Conservation (phyloP, 345 rosid species). For the Corymbia maculata region DNA sequence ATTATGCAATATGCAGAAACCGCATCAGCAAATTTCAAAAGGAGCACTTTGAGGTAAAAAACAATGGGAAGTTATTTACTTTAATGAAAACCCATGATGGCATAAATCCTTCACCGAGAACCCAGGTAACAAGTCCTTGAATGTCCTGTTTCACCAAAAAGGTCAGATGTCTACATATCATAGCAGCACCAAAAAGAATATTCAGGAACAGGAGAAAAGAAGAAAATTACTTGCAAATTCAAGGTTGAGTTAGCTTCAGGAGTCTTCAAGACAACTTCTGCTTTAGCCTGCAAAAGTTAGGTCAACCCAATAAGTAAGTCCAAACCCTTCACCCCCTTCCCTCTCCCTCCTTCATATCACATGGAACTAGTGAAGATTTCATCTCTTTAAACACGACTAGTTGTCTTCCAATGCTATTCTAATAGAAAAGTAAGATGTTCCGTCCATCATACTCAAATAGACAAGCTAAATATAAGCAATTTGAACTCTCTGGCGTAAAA, state of each 20-base stretch:
- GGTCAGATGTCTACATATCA: not conserved
- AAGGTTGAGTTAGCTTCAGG: conserved; percentile 51
- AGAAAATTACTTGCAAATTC: conserved; percentile 52
- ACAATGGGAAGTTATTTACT: conserved; percentile 19
- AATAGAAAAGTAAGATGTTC: not conserved
- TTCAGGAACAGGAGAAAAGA: not conserved
- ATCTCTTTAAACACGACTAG: not conserved
- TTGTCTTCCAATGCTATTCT: not conserved
- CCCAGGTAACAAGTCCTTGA: conserved; percentile 98
- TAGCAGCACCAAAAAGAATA: not conserved
- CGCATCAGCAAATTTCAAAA: not conserved
- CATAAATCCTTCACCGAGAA: conserved; percentile 83
- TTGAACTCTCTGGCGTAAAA: not conserved
- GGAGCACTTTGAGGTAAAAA: not conserved
- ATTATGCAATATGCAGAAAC: not conserved
- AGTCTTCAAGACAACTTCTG: conserved; percentile 57
- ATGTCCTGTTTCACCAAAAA: conserved; percentile 52
- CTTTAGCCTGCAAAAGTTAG: conserved; percentile 54
- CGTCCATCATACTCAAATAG: not conserved
- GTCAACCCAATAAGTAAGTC: not conserved
- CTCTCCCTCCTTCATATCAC: not conserved
- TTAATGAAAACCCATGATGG: conserved; percentile 89
- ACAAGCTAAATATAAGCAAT: not conserved
- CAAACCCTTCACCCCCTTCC: not conserved
- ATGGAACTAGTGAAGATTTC: not conserved